These are phyloP conservation scores for Saccharata proteae DNA, from an alignment of 2,329 filamentous ascomycete species.

Conservation along the genomic window DNA sequence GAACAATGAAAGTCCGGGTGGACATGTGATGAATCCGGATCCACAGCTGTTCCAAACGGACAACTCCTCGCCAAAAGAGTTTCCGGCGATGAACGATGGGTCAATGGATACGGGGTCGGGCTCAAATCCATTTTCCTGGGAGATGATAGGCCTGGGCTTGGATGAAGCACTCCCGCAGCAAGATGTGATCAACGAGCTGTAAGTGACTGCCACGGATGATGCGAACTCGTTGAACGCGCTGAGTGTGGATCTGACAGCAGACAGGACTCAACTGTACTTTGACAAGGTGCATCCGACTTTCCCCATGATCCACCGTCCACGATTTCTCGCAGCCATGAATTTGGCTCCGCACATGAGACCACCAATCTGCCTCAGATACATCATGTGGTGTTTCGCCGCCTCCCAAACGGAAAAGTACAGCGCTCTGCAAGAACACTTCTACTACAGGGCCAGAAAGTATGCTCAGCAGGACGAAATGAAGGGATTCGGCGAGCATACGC, in stretches of 20 bases:
- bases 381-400: conserved; percentile 92
- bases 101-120: conserved; percentile 1
- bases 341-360: conserved; percentile 77
- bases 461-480: conserved; percentile 82
- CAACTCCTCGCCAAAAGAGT: background rate
- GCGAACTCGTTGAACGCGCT: conserved; percentile 9
- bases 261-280: conserved; percentile 73
- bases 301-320: conserved; percentile 80
- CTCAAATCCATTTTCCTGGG: conserved; percentile 52
- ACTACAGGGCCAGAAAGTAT: conserved; percentile 80
- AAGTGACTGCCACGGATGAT: conserved; percentile 18
- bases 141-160: conserved; percentile 69
- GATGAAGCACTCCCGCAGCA: conserved; percentile 70
- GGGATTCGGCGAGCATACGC: conserved; percentile 79
- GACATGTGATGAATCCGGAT: too few relatives aligned
- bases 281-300: conserved; percentile 76
- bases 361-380: conserved; percentile 79
- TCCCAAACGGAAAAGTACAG: conserved; percentile 72
- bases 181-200: conserved; percentile 79
- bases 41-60: too few relatives aligned
- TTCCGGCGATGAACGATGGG: background rate
- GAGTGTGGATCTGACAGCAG: conserved; percentile 5
- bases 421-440: conserved; percentile 75
- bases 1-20: too few relatives aligned
- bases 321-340: conserved; percentile 81